phyloP scores from a whole-genome alignment of 2,329 filamentous ascomycete species.

The Cercospora sp. region DNA sequence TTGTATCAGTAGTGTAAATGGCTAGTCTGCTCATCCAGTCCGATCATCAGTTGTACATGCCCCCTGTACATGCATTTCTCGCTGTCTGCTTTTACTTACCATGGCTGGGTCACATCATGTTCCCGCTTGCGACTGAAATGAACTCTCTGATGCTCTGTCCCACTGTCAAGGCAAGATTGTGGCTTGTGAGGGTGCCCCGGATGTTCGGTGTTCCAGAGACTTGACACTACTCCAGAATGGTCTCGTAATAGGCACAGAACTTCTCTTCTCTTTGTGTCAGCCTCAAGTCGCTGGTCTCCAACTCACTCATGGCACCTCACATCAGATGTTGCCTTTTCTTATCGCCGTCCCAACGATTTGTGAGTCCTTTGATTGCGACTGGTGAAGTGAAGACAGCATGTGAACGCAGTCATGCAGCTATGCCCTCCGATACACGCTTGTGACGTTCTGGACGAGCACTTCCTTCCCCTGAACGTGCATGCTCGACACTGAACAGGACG shows the following conservation, averaged over 20 bases:
- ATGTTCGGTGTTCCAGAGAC: not conserved
- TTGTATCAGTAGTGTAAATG: not conserved
- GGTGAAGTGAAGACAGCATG: not conserved
- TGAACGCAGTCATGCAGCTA: not conserved
- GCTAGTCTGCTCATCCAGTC: too few species aligned
- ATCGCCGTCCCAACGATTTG: not conserved
- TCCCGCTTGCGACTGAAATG: not conserved
- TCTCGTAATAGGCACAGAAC: not conserved
- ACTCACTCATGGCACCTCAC: not conserved
- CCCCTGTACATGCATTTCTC: not conserved
- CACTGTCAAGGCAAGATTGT: not conserved
- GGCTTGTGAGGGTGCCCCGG: not conserved
- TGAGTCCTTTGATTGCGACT: not conserved
- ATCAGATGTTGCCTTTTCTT: not conserved
- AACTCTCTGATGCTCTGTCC: not conserved
- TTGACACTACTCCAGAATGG: not conserved
- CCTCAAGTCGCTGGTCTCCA: not conserved
- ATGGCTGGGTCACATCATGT: not conserved
- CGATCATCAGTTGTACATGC: not conserved
- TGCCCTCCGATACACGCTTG: not conserved
- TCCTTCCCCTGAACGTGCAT: not conserved
- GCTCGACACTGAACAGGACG: not conserved
- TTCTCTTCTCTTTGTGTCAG: not conserved
- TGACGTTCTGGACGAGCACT: not conserved
- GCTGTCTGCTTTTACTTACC: not conserved